These are phyloP conservation scores for Mycosphaerella sp. DNA, from an alignment of 2,329 filamentous ascomycete species.

Conservation along the genomic window DNA sequence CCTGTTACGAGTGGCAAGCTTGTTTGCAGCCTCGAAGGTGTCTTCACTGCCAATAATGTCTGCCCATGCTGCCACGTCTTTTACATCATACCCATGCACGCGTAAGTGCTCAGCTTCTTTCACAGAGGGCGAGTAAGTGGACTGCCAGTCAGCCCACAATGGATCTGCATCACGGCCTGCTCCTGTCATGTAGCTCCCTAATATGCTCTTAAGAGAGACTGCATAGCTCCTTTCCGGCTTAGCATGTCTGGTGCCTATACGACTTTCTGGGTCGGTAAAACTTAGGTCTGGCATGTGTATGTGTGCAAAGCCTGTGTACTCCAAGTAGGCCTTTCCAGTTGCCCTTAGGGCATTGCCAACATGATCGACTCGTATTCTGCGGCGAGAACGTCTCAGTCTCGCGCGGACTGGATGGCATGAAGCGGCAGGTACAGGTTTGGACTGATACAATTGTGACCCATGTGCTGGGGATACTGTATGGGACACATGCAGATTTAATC, in stretches of 20 bases:
- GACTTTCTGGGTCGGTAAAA: conserved; percentile 6
- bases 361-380: conserved; percentile 10
- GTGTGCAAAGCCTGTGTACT: neutral
- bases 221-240: no score
- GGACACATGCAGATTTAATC: no score
- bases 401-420: neutral
- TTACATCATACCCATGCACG: conserved; percentile 13
- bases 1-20: conserved; percentile 12
- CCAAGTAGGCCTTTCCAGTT: neutral
- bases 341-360: conserved; percentile 5
- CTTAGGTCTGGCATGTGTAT: conserved; percentile 2
- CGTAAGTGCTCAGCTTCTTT: conserved; percentile 16
- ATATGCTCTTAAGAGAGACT: conserved; percentile 3
- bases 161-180: conserved; percentile 1
- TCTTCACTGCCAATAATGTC: conserved; percentile 21
- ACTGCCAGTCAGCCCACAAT: conserved; percentile 16
- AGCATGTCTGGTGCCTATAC: neutral
- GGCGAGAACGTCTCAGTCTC: neutral
- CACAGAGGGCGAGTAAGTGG: conserved; percentile 7
- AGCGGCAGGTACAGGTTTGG: neutral
- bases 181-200: conserved; percentile 8
- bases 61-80: conserved; percentile 27
- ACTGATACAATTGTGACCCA: no score
- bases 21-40: conserved; percentile 19
- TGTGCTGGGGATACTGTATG: neutral